Conservation (phyloP, 2,329 filamentous ascomycete species). For the Xylariaceae sp. region DNA sequence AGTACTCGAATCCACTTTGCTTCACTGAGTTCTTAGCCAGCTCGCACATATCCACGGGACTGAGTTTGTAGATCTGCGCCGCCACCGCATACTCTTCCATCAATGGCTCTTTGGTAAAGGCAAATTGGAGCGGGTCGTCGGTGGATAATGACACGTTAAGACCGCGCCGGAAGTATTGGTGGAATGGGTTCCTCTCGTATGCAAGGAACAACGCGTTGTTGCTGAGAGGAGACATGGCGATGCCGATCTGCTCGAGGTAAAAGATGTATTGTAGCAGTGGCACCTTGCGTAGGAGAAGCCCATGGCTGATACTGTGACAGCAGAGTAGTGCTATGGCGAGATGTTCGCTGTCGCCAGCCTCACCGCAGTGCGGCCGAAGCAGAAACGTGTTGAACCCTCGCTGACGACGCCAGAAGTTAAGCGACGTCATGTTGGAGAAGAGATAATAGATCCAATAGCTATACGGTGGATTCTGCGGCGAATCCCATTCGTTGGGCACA, state of each 20-base stretch:
- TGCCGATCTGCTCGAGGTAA: slow-evolving; percentile 96
- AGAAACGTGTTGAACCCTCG: slow-evolving; percentile 95
- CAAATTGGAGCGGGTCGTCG: slow-evolving; percentile 95
- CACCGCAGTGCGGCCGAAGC: slow-evolving; percentile 89
- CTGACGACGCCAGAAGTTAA: slow-evolving; percentile 87
- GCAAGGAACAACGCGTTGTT: slow-evolving; percentile 97
- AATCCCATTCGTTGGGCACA: slow-evolving; percentile 81
- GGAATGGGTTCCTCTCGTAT: slow-evolving; percentile 94
- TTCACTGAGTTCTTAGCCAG: slow-evolving; percentile 92
- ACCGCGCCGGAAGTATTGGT: slow-evolving; percentile 91
- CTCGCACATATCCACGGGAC: slow-evolving; percentile 97
- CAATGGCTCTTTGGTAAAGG: slow-evolving; percentile 94
- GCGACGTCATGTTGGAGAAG: slow-evolving; percentile 86
- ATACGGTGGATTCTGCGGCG: slow-evolving; percentile 94
- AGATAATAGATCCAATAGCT: slow-evolving; percentile 99
- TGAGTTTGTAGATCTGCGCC: slow-evolving; percentile 97
- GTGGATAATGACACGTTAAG: slow-evolving; percentile 95
- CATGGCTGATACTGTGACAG: slow-evolving; percentile 96
- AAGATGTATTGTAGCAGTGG: slow-evolving; percentile 94
- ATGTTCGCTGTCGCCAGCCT: slow-evolving; percentile 95
- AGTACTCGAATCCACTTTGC: slow-evolving; percentile 88
- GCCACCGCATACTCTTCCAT: slow-evolving; percentile 98
- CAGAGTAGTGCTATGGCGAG: slow-evolving; percentile 86
- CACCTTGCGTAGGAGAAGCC: slow-evolving; percentile 86
- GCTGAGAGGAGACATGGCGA: slow-evolving; percentile 98